phyloP scores from a whole-genome alignment of 305 asterid species.

The Fraxinus nigra region DNA sequence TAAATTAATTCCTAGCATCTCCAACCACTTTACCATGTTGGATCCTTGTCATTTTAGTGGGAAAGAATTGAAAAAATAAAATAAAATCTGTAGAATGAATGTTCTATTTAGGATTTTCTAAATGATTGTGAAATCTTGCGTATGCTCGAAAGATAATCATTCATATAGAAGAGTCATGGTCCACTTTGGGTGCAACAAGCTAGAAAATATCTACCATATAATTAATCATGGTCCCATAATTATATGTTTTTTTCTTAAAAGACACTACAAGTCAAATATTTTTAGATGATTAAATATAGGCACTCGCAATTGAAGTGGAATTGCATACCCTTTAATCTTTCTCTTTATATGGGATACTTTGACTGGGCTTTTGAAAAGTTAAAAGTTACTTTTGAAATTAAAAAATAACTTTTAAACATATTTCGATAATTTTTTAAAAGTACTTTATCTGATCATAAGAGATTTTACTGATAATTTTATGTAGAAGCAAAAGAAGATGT shows the following conservation, averaged over 20 bases:
- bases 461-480: too few species aligned
- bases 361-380: too few species aligned
- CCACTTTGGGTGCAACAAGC: neutral
- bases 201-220: neutral
- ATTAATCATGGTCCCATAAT: neutral
- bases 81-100: neutral
- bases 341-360: neutral
- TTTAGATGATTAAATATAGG: constrained; percentile 1
- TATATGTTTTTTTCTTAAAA: neutral
- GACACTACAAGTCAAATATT: neutral
- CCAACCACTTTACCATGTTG: neutral
- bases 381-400: too few species aligned
- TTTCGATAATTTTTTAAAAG: too few species aligned
- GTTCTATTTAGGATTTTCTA: neutral
- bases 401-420: too few species aligned
- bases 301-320: constrained; percentile 30
- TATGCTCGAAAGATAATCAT: neutral
- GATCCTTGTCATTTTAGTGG: neutral
- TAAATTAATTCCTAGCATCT: neutral
- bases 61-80: too few species aligned
- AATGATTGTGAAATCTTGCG: neutral
- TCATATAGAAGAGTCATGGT: neutral
- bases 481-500: too few species aligned
- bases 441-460: too few species aligned
- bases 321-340: constrained; percentile 20